Evolutionary conservation across 495 filamentous ascomycete genomes (phyloP).

Genomic region (Neurospora sp.): DNA sequence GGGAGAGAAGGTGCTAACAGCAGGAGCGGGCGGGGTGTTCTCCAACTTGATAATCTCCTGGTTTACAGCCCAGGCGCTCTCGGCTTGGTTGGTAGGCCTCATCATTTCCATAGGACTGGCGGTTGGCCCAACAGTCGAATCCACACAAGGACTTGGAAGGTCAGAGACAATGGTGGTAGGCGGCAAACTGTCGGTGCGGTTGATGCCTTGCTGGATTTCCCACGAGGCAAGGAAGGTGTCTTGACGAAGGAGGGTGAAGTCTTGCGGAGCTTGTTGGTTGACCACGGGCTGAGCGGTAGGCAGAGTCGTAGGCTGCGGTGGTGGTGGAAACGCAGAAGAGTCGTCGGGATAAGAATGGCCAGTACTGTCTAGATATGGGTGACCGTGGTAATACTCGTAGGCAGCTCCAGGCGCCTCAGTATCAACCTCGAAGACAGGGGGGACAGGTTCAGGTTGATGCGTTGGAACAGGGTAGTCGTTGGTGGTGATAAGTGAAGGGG

Average conservation of each 20-base stretch:
- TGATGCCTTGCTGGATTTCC: background rate
- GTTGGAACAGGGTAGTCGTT: constrained; percentile 1
- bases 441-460: constrained; percentile 3
- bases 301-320: constrained; percentile 2
- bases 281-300: constrained; percentile 5
- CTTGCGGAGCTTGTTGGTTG: background rate
- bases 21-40: constrained; percentile 24
- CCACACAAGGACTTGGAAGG: constrained; percentile 12
- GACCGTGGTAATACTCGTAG: constrained; percentile 22
- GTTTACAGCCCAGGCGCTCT: constrained; percentile 25
- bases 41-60: constrained; percentile 33
- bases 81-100: constrained; percentile 31
- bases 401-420: constrained; percentile 17
- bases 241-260: background rate
- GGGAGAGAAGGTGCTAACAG: background rate
- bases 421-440: constrained; percentile 15
- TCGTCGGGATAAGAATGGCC: background rate
- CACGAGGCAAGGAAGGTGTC: background rate
- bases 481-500: constrained; percentile 13
- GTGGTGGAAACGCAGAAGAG: background rate
- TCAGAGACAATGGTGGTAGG: constrained; percentile 21
- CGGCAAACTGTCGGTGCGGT: constrained; percentile 22
- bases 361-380: constrained; percentile 9
- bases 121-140: constrained; percentile 14
- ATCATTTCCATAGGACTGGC: constrained; percentile 36